Evolutionary conservation across 495 filamentous ascomycete genomes (phyloP).

Genomic region (Aspergillus homomorphus): DNA sequence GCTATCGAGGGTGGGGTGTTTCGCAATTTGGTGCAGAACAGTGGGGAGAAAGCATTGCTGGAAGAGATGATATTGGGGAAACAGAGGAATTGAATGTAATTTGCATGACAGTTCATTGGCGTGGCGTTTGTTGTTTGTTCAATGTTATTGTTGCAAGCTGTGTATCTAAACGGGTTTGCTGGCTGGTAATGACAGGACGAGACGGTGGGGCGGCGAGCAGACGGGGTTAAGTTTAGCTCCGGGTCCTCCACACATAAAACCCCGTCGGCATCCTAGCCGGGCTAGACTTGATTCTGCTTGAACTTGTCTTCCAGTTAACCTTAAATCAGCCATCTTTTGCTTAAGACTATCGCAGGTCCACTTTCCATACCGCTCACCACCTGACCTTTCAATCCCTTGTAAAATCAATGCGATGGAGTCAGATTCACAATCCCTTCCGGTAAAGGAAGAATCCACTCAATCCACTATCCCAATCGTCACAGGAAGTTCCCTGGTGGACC

Average conservation of each 20-base stretch:
- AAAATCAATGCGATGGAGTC: background rate
- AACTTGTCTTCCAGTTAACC: background rate
- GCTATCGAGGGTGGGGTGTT: conserved; percentile 56
- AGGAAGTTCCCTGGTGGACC: background rate
- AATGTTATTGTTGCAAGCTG: background rate
- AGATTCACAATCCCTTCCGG: background rate
- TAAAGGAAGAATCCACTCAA: background rate
- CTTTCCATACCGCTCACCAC: background rate
- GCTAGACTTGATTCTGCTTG: too few species aligned
- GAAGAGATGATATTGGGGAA: conserved; percentile 47
- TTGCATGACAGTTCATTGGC: background rate
- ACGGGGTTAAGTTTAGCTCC: background rate
- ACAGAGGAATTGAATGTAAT: background rate
- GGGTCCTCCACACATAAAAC: background rate
- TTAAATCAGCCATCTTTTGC: background rate
- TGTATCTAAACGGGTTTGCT: background rate
- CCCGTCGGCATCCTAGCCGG: background rate
- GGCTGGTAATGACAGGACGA: background rate
- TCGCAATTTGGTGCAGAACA: conserved; percentile 69
- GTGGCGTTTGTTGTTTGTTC: background rate
- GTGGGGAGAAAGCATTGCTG: conserved; percentile 64
- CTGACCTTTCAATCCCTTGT: background rate
- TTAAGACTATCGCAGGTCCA: background rate
- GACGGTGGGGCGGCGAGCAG: background rate
- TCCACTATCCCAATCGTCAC: background rate